Evolutionary conservation across 2,329 filamentous ascomycete species (phyloP).

Genomic region (Grosmannia serpens): DNA sequence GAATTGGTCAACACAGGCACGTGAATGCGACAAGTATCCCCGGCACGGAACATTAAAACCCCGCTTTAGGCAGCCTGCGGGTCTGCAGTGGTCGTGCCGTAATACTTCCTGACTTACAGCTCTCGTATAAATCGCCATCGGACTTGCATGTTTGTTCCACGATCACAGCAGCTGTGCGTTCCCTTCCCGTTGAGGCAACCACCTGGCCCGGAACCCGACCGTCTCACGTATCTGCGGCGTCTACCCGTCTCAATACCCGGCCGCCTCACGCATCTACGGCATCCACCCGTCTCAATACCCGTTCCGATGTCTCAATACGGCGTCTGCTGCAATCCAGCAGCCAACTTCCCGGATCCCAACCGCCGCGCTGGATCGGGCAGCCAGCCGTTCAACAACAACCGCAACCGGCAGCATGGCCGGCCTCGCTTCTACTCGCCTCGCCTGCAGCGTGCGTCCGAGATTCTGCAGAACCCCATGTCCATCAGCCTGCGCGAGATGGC

Average conservation of each 20-base stretch:
- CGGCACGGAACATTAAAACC: background rate
- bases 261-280: background rate
- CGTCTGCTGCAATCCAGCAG: background rate
- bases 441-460: conserved; percentile 9
- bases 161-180: too few relatives aligned
- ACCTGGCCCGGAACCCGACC: too few relatives aligned
- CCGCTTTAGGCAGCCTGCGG: too few relatives aligned
- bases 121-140: too few relatives aligned
- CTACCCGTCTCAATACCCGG: background rate
- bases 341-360: conserved; percentile 4
- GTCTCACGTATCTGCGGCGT: background rate
- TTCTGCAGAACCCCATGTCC: conserved; percentile 9
- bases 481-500: conserved; percentile 11
- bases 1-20: too few relatives aligned
- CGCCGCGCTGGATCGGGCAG: background rate
- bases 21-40: too few relatives aligned
- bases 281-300: background rate
- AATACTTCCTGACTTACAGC: too few relatives aligned
- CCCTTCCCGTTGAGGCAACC: too few relatives aligned
- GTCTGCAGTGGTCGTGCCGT: too few relatives aligned
- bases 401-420: conserved; percentile 4
- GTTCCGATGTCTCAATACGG: background rate
- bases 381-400: background rate
- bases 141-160: too few relatives aligned
- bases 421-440: conserved; percentile 7